A percentile compares a stretch with the other conserved stretches of the same genome.
Conservation (phyloP, 2,329 filamentous ascomycete genomes). For the Talaromyces piceae region DNA sequence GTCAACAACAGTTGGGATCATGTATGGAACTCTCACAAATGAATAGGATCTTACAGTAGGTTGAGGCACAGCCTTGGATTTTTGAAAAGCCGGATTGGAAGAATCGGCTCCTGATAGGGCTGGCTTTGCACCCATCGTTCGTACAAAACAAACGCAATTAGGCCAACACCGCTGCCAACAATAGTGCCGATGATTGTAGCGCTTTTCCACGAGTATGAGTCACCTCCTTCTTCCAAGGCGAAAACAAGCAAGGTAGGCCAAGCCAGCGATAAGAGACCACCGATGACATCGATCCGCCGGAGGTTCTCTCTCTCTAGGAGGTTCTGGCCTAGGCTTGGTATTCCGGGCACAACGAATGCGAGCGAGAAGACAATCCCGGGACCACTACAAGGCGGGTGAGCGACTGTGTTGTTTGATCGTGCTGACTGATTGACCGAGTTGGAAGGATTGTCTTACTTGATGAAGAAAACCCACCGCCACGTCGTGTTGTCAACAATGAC, state of each 20-base stretch:
- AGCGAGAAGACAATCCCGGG: not conserved
- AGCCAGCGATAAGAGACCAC: conserved; percentile 17
- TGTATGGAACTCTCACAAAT: not conserved
- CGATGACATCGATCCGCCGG: conserved; percentile 24
- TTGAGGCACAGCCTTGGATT: conserved; percentile 21
- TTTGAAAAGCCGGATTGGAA: conserved; percentile 28
- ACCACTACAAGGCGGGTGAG: not conserved
- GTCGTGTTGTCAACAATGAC: conserved; percentile 12
- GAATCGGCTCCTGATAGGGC: conserved; percentile 23
- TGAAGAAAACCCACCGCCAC: conserved; percentile 18
- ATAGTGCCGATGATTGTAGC: conserved; percentile 9
- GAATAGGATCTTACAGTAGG: conserved; percentile 24
- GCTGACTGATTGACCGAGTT: not conserved
- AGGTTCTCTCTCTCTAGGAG: not conserved
- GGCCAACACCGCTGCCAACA: conserved; percentile 2
- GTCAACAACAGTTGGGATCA: not conserved
- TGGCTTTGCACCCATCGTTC: conserved; percentile 18
- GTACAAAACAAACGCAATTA: conserved; percentile 17
- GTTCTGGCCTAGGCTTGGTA: not conserved
- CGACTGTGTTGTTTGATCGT: not conserved
- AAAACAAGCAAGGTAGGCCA: conserved; percentile 12
- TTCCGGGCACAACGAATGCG: not conserved
- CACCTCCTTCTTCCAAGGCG: conserved; percentile 13
- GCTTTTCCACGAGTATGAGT: conserved; percentile 10
- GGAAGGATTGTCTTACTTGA: conserved; percentile 11